Percentiles rank a stretch among this genome's conserved stretches.
phyloP scores from a whole-genome alignment of 129 eudicot genomes.

The Saussurea involucrata region DNA sequence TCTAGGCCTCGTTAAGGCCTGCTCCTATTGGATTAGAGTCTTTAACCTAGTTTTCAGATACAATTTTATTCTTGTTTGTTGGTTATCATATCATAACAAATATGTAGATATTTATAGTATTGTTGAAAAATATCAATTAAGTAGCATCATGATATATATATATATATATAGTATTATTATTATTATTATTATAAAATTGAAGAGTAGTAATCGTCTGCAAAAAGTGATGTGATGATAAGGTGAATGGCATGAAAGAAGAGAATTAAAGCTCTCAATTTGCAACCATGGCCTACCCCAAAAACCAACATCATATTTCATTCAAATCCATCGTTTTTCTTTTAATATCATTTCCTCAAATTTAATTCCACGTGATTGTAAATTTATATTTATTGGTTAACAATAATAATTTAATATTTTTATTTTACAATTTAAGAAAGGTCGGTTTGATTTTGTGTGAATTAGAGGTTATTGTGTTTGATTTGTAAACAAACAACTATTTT shows the following conservation, averaged over 20 bases:
- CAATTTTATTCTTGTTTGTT: background rate
- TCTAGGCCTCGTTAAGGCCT: background rate
- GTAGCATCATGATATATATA: no score
- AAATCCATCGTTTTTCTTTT: background rate
- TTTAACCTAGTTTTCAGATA: background rate
- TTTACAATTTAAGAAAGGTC: background rate
- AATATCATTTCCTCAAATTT: background rate
- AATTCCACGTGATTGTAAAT: background rate
- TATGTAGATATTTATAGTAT: background rate
- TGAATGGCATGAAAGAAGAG: background rate
- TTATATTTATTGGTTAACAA: no score
- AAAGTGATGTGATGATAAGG: constrained; percentile 3
- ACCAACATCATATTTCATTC: background rate
- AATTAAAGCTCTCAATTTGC: background rate
- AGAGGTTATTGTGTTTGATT: background rate
- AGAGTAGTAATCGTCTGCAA: background rate
- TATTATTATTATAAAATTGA: background rate
- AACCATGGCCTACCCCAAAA: background rate
- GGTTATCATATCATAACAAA: background rate
- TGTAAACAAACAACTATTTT: background rate
- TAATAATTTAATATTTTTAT: background rate
- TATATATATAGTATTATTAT: background rate
- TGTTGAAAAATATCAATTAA: background rate
- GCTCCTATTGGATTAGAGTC: background rate
- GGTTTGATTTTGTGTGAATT: background rate